Percentiles rank a stretch among this genome's conserved stretches.
phyloP scores from a whole-genome alignment of 257 asterid species.

The Anisodus tanguticus region DNA sequence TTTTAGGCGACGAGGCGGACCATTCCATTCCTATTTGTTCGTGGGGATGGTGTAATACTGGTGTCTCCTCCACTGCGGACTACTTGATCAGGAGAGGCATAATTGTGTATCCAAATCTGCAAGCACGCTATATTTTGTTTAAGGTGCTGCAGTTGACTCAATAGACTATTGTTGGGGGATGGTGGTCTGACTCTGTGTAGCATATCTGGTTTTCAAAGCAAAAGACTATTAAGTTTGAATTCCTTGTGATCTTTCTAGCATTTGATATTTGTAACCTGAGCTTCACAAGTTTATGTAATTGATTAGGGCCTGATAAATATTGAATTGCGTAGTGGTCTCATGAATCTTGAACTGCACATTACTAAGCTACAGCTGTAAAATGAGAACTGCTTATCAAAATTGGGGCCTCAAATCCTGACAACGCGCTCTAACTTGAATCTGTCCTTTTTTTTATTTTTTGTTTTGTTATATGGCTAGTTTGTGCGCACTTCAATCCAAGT shows the following conservation, averaged over 20 bases:
- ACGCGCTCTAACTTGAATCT: not conserved
- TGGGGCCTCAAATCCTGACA: not conserved
- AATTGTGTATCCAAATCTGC: not conserved
- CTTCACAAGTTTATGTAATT: not conserved
- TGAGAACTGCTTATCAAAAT: not conserved
- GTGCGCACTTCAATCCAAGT: not conserved
- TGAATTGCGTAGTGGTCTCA: not conserved
- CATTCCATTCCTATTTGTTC: slow-evolving; percentile 79
- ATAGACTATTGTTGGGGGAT: not conserved
- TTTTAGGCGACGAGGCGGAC: slow-evolving; percentile 79
- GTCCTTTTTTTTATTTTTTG: not conserved
- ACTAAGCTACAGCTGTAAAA: not conserved
- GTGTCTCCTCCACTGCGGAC: slow-evolving; percentile 95
- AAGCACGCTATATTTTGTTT: not conserved
- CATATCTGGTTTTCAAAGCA: not conserved
- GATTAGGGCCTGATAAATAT: not conserved
- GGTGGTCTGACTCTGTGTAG: not conserved
- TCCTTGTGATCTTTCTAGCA: not conserved
- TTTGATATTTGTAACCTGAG: not conserved
- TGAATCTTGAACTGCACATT: not conserved
- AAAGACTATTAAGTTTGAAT: not conserved
- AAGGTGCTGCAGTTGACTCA: slow-evolving; percentile 17
- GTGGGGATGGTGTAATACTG: slow-evolving; percentile 97
- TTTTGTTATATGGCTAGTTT: no score
- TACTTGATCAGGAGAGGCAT: slow-evolving; percentile 48